A percentile compares a stretch with the other conserved stretches of the same genome.
Conservation (phyloP, 2,329 filamentous ascomycete genomes). For the Ilyonectria robusta region DNA sequence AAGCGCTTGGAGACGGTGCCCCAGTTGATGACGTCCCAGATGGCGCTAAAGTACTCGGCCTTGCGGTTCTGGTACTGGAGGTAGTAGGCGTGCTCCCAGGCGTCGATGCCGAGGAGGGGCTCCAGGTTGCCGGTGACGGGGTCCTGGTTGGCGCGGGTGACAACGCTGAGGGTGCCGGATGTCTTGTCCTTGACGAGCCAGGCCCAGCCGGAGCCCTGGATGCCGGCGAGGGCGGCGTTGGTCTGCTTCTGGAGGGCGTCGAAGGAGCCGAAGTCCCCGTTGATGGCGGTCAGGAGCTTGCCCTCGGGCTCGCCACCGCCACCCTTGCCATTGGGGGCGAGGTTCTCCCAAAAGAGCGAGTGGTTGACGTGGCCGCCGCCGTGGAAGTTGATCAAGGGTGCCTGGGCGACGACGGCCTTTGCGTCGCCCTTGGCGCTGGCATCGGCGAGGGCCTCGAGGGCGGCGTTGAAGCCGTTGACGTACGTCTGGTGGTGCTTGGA, state of each 20-base stretch:
- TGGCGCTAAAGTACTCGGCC: constrained; percentile 93
- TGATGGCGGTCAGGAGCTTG: constrained; percentile 75
- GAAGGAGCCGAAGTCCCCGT: constrained; percentile 77
- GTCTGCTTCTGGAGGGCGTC: constrained; percentile 76
- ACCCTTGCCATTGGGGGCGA: constrained; percentile 76
- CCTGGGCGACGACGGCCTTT: constrained; percentile 64
- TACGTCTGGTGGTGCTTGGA: constrained; percentile 96
- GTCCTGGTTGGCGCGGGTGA: constrained; percentile 88
- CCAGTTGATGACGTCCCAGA: constrained; percentile 98
- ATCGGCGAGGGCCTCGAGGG: constrained; percentile 77
- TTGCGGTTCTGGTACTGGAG: constrained; percentile 97
- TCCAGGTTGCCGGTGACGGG: constrained; percentile 86
- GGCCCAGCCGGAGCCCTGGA: constrained; percentile 92
- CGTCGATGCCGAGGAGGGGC: constrained; percentile 90
- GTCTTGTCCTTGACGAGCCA: constrained; percentile 85
- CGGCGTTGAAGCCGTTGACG: constrained; percentile 89
- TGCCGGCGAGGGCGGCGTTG: constrained; percentile 76
- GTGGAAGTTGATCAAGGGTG: constrained; percentile 80
- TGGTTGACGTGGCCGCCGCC: constrained; percentile 91
- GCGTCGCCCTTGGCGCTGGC: constrained; percentile 75
- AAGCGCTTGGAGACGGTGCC: constrained; percentile 88
- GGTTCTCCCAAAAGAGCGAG: constrained; percentile 87
- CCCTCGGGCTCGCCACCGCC: constrained; percentile 73
- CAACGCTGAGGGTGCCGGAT: constrained; percentile 73
- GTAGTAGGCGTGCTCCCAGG: constrained; percentile 97